Conservation (phyloP, 257 asterid genomes). For the Jaltomata sinuosa region DNA sequence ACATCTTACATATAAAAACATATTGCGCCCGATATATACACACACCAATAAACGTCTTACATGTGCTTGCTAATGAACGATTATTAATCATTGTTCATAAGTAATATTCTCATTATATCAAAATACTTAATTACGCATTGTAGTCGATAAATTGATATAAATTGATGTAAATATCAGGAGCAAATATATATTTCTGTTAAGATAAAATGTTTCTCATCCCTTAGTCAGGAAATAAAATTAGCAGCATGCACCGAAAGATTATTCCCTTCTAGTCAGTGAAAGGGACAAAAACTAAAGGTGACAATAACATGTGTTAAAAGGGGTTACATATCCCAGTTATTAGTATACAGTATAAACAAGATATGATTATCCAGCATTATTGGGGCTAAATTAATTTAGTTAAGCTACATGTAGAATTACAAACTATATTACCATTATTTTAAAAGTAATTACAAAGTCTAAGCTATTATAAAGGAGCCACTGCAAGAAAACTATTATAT, state of each 20-base stretch:
- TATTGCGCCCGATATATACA: too few relatives aligned
- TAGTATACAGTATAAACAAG: neutral
- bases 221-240: neutral
- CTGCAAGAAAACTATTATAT: neutral
- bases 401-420: neutral
- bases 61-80: neutral
- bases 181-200: neutral
- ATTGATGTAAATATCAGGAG: neutral
- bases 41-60: neutral
- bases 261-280: neutral
- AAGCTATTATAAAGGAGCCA: neutral
- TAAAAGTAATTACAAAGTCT: neutral
- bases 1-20: too few relatives aligned
- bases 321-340: neutral
- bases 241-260: neutral
- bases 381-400: neutral
- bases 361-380: neutral
- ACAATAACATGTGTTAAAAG: neutral
- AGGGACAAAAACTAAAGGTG: neutral
- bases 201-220: neutral
- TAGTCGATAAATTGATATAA: neutral
- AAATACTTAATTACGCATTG: neutral
- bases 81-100: neutral
- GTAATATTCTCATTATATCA: neutral
- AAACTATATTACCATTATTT: neutral